Evolutionary conservation across 306 rosid species (phyloP).

Genomic region (Dalbergia cochinchinensis): DNA sequence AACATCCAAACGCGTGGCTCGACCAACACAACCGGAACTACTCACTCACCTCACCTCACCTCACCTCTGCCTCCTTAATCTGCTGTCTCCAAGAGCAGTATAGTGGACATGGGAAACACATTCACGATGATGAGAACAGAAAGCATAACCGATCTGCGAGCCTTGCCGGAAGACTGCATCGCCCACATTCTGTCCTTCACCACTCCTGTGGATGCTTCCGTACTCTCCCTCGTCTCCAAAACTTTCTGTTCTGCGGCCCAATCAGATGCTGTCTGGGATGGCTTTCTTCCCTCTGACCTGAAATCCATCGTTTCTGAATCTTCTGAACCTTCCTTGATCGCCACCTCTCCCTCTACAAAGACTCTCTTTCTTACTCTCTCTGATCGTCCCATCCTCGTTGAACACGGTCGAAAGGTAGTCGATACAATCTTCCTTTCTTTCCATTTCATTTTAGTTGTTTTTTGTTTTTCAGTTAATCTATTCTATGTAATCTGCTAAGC

Average conservation of each 20-base stretch:
- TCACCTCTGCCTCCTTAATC: too few relatives aligned
- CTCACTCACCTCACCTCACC: too few relatives aligned
- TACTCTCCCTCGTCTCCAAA: conserved; percentile 14
- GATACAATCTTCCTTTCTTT: too few relatives aligned
- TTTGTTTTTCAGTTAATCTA: too few relatives aligned
- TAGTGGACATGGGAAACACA: too few relatives aligned
- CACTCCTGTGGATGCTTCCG: conserved; percentile 21
- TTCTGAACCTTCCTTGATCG: not conserved
- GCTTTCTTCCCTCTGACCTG: conserved; percentile 30
- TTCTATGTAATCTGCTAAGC: too few relatives aligned
- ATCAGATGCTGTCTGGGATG: conserved; percentile 24
- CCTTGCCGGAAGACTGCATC: conserved; percentile 44
- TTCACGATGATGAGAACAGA: too few relatives aligned
- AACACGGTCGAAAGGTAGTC: conserved; percentile 38
- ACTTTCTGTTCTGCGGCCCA: conserved; percentile 13
- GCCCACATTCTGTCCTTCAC: not conserved
- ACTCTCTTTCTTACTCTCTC: conserved; percentile 25
- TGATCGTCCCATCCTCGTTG: conserved; percentile 5
- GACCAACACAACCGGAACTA: too few relatives aligned
- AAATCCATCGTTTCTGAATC: not conserved
- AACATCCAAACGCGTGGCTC: too few relatives aligned
- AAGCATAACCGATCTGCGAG: too few relatives aligned
- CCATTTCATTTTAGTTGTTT: too few relatives aligned
- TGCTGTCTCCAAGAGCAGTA: too few relatives aligned
- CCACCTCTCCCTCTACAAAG: conserved; percentile 12